Evolutionary conservation across 805 yeast genomes (phyloP), one percentile per base, ranked within the genome.

Genomic region (Schwanniomyces occidentalis): DNA sequence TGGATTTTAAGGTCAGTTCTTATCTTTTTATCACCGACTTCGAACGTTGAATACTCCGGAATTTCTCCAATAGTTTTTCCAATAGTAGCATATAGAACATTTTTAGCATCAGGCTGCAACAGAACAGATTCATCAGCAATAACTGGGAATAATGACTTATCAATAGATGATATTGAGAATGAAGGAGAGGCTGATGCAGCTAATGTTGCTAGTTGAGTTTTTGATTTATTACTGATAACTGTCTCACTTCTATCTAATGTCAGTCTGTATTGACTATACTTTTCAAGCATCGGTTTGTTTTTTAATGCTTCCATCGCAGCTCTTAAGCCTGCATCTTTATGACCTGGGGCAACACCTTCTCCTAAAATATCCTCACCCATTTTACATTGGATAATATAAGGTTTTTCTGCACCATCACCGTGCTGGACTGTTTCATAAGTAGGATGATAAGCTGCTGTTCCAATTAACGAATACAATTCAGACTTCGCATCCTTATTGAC

Each of bases 231-330:
- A 27, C 44, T 39, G 2, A 42, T 39, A 8, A 41, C 40, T 1
- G 43, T 31, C 20, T 44, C 45, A 22, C 34, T 42, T 21, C 55
- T 37, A 34, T 56, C 57, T 27, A 54, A 42, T 13, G 44, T 44
- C n/a, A 50, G 37, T 41, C 95, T 65, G 14, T 71, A 40, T 25
- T 69, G 67, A 9, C 78, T 76, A 53, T 75, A 86, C 48, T 81
- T 81, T 41, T 83, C 90, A 30, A 88, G 65, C 19, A 77, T 38
- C 0, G 63, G 65, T 27, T 73, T 74, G 42, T 86, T 78, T 8
- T 63, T 59, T 29, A 91, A 63, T 0, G 91, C 96, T 33, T 69
- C 65, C 80, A 82, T 82, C 0, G 99, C 99, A 0, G 97, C 96
- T 36, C 82, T 67, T 15, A 77, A 58, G 0, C 96, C 93, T 0